Evolutionary conservation across 2,329 filamentous ascomycete species (phyloP), one percentile per base, ranked within the genome.

Genomic region (Diaporthe citriasiana): DNA sequence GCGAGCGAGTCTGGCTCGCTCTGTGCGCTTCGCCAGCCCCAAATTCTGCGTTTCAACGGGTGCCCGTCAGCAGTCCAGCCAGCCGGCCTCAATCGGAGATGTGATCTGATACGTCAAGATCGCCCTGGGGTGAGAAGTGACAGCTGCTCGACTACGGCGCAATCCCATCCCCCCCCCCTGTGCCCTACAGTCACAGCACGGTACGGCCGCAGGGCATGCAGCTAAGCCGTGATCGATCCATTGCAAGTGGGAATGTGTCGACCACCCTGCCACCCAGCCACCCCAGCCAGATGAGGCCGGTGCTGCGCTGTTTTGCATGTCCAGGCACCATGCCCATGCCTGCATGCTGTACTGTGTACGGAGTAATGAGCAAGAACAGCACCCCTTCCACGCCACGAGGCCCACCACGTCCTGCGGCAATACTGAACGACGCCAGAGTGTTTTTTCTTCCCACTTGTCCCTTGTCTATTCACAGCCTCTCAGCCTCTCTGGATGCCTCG

Each of bases 101-200:
- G 69, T 71, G 69, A 71, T 71, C 69, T 71, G 69, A 71, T 71
- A 50, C 55, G 69, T 60, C 69, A 71, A 71, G 69, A 71, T 71
- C 69, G 69, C 13, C 27, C 69, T 45, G 55, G 69, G 55, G 51
- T 71, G 69, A 71, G 55, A 71, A 60, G 69, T 71, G 69, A 71
- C 57, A 71, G 69, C 69, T 71, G 55, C 47, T 51, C 12, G 47
- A 40, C 69, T 42, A 59, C 55, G 57, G 69, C 55, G 33, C 57
- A 50, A 51, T 22, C 55, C 15, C 42, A 38, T 38, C 53, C 10
- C 30, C 7, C 42, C 42, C 17, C 45, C 22, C 19, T 35, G 9
- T 35, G 9, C 45, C 35, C 56, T 27, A 55, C 30, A 38, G 45
- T 50, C 35, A 38, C 63, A 15, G n/a, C 22, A 38, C 45, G 25